Conservation (phyloP, 208 protist genomes). For the Lotmaria passim region DNA sequence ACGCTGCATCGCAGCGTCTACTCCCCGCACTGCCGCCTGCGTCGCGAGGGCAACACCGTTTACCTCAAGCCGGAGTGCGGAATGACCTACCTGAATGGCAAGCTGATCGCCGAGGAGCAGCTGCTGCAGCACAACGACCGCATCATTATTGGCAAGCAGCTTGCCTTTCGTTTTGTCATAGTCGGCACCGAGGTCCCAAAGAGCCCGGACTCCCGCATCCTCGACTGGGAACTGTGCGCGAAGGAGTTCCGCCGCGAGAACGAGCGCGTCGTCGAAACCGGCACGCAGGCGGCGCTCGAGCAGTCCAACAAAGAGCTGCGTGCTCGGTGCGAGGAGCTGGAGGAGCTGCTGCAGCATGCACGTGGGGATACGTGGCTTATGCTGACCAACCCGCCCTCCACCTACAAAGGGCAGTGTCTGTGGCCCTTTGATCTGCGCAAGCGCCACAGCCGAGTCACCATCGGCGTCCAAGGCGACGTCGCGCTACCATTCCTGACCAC, state of each 20-base stretch:
- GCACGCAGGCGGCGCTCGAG: slow-evolving; percentile 32
- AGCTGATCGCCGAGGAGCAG: slow-evolving; percentile 45
- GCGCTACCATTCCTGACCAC: slow-evolving; percentile 49
- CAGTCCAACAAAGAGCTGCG: slow-evolving; percentile 35
- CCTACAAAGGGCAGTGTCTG: slow-evolving; percentile 43
- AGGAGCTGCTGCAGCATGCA: slow-evolving; percentile 36
- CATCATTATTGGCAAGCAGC: slow-evolving; percentile 61
- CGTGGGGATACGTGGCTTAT: slow-evolving; percentile 51
- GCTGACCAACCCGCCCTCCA: slow-evolving; percentile 55
- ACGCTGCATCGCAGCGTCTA: slow-evolving; percentile 52
- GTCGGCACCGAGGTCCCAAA: slow-evolving; percentile 25
- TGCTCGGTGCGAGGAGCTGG: slow-evolving; percentile 39
- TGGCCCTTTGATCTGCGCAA: slow-evolving; percentile 55
- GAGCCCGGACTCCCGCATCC: slow-evolving; percentile 40
- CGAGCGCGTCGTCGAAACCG: slow-evolving; percentile 21
- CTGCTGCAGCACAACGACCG: slow-evolving; percentile 61
- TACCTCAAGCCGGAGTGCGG: slow-evolving; percentile 62
- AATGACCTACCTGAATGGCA: slow-evolving; percentile 71
- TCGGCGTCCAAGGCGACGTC: slow-evolving; percentile 49
- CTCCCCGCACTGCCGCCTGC: slow-evolving; percentile 67
- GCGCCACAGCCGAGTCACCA: slow-evolving; percentile 35
- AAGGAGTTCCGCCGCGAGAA: slow-evolving; percentile 55
- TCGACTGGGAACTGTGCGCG: slow-evolving; percentile 71
- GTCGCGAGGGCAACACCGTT: slow-evolving; percentile 37
- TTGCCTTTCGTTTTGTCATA: slow-evolving; percentile 60